phyloP scores from a whole-genome alignment of 352 stramenopile species.

The Pythium guiyangense region DNA sequence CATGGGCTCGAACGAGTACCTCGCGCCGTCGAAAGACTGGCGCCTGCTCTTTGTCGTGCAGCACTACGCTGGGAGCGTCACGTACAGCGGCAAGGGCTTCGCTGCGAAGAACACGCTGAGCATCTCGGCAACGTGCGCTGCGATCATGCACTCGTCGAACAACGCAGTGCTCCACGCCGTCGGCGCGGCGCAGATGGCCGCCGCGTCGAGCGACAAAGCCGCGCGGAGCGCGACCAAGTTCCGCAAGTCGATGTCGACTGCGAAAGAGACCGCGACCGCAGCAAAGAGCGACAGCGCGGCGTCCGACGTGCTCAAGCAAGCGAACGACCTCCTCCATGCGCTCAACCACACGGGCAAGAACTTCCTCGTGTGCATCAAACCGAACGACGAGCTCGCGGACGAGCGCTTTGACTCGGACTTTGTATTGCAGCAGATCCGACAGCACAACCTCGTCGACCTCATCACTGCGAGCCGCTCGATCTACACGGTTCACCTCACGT shows the following conservation, averaged over 20 bases:
- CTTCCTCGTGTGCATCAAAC: conserved; percentile 82
- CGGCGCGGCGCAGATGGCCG: conserved; percentile 56
- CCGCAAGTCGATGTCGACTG: conserved; percentile 32
- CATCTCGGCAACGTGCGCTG: conserved; percentile 73
- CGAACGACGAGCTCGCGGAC: conserved; percentile 58
- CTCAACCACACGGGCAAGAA: conserved; percentile 76
- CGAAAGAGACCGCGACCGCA: conserved; percentile 20
- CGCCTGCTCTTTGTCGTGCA: conserved; percentile 71
- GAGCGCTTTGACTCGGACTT: conserved; percentile 61
- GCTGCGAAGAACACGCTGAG: conserved; percentile 62
- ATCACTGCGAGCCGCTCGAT: conserved; percentile 70
- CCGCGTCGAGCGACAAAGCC: conserved; percentile 44
- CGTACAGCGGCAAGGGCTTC: conserved; percentile 71
- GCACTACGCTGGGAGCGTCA: conserved; percentile 67
- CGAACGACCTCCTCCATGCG: conserved; percentile 59
- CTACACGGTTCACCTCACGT: conserved; percentile 71
- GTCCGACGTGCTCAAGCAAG: conserved; percentile 60
- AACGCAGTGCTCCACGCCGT: conserved; percentile 72
- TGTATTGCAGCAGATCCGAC: conserved; percentile 66
- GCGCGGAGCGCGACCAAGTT: conserved; percentile 28
- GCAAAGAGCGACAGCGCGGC: conserved; percentile 35
- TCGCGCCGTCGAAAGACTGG: conserved; percentile 73
- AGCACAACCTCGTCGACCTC: conserved; percentile 67
- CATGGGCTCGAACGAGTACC: conserved; percentile 47
- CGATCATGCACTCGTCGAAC: conserved; percentile 84